phyloP scores from a whole-genome alignment of 495 filamentous ascomycete species.

The Lasiosphaeria hispida region DNA sequence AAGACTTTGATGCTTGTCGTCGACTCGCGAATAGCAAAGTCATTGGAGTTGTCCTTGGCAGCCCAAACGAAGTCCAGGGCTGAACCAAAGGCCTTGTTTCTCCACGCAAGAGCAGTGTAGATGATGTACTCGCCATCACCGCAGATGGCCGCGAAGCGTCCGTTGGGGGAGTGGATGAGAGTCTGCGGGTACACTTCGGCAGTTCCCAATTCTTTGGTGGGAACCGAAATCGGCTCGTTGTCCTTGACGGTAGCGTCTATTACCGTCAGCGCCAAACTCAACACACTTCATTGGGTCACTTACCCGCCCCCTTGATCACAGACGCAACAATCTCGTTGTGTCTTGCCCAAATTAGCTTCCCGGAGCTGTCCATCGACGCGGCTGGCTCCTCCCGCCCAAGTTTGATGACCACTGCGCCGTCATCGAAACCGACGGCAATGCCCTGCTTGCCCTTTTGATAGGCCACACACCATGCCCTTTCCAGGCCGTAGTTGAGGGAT shows the following conservation, averaged over 20 bases:
- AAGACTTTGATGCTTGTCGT: constrained; percentile 91
- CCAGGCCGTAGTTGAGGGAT: constrained; percentile 89
- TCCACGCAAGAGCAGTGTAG: constrained; percentile 94
- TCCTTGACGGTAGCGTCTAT: constrained; percentile 78
- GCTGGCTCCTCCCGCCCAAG: constrained; percentile 97
- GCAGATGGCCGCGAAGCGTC: constrained; percentile 93
- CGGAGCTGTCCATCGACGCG: constrained; percentile 92
- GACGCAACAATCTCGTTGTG: constrained; percentile 93
- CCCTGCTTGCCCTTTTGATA: constrained; percentile 93
- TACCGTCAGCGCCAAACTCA: constrained; percentile 11
- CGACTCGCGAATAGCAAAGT: constrained; percentile 95
- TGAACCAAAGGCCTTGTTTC: constrained; percentile 95
- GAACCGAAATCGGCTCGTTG: constrained; percentile 76
- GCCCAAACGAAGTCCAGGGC: constrained; percentile 97
- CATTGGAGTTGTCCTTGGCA: constrained; percentile 95
- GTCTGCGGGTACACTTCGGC: constrained; percentile 97
- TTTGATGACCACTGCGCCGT: constrained; percentile 95
- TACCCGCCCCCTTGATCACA: constrained; percentile 85
- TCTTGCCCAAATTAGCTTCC: constrained; percentile 92
- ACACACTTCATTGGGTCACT: constrained; percentile 13
- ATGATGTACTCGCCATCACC: constrained; percentile 98
- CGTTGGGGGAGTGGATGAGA: constrained; percentile 92
- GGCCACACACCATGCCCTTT: constrained; percentile 95
- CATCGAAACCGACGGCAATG: constrained; percentile 93
- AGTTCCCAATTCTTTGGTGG: constrained; percentile 89